Evolutionary conservation across 2,329 filamentous ascomycete genomes (phyloP).

Genomic region (Nigrospora osmanthi): DNA sequence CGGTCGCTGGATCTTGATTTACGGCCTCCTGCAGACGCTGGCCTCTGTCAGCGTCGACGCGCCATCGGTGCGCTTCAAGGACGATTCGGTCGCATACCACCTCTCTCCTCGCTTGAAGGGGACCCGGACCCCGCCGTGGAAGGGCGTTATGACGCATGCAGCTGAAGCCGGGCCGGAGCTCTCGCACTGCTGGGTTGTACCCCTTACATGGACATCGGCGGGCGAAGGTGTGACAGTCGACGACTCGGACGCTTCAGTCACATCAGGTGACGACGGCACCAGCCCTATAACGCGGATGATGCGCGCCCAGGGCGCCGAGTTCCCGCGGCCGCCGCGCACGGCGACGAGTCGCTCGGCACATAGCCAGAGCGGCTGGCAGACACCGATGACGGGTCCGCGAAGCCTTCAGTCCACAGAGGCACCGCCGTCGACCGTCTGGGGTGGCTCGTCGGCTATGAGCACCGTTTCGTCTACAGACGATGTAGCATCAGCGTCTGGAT

Average conservation of each 20-base stretch:
- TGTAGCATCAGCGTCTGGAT: slow-evolving; percentile 1
- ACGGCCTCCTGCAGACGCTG: slow-evolving; percentile 51
- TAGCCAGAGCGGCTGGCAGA: slow-evolving; percentile 10
- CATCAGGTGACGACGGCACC: slow-evolving; percentile 4
- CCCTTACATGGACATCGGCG: slow-evolving; percentile 26
- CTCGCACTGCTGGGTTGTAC: slow-evolving; percentile 44
- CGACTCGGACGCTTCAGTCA: slow-evolving; percentile 5
- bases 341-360: slow-evolving; percentile 8
- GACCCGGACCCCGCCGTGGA: slow-evolving; percentile 48
- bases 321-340: slow-evolving; percentile 12
- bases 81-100: slow-evolving; percentile 45
- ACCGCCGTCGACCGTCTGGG: slow-evolving; percentile 15
- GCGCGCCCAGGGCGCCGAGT: slow-evolving; percentile 12
- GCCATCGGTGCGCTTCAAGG: slow-evolving; percentile 41
- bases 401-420: slow-evolving; percentile 11
- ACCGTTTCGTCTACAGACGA: slow-evolving; percentile 18
- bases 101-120: slow-evolving; percentile 45
- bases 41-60: slow-evolving; percentile 52
- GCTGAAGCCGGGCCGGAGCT: slow-evolving; percentile 37
- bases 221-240: not conserved
- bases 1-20: slow-evolving; percentile 54
- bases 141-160: slow-evolving; percentile 16
- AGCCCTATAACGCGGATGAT: slow-evolving; percentile 17
- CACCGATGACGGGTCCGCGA: slow-evolving; percentile 4
- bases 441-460: slow-evolving; percentile 17